Evolutionary conservation across 805 yeast genomes (phyloP).

Genomic region (Metahyphopichia silvanorum): DNA sequence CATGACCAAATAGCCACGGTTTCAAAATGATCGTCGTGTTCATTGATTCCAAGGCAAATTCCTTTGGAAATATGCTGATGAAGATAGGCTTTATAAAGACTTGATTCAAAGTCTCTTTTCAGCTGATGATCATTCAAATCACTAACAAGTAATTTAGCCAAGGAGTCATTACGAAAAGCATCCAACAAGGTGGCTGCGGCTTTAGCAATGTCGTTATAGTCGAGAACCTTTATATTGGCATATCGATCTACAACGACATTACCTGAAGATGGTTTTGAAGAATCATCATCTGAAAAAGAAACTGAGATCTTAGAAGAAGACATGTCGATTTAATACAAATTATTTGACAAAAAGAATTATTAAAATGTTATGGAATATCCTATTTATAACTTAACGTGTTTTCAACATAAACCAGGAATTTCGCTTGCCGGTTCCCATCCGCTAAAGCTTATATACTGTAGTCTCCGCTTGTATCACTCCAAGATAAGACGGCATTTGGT

Average conservation of each 20-base stretch:
- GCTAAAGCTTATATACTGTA: too few species aligned
- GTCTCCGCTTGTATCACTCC: too few species aligned
- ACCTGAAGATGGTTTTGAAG: constrained; percentile 4
- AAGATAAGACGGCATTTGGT: too few species aligned
- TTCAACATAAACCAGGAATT: too few species aligned
- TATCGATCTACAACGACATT: constrained; percentile 1
- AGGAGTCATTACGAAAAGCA: constrained; percentile 32
- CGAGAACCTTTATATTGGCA: constrained; percentile 12
- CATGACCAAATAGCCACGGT: constrained; percentile 54
- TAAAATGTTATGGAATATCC: neutral
- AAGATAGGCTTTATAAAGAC: constrained; percentile 49
- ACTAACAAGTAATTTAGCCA: constrained; percentile 27
- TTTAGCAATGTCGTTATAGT: constrained; percentile 21
- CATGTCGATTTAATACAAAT: neutral
- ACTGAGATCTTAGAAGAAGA: constrained; percentile 2
- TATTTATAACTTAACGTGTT: too few species aligned
- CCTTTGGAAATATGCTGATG: constrained; percentile 51
- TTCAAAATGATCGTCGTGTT: constrained; percentile 41
- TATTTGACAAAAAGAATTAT: neutral
- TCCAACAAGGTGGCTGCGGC: constrained; percentile 37
- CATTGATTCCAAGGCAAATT: constrained; percentile 47
- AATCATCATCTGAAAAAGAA: constrained; percentile 5
- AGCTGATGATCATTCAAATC: constrained; percentile 19
- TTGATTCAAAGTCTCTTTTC: constrained; percentile 26
- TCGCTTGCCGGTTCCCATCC: too few species aligned